A percentile compares a stretch with the other conserved stretches of the same genome.
Conservation (phyloP, 2,329 filamentous ascomycete species). For the Thelonectria blattea region DNA sequence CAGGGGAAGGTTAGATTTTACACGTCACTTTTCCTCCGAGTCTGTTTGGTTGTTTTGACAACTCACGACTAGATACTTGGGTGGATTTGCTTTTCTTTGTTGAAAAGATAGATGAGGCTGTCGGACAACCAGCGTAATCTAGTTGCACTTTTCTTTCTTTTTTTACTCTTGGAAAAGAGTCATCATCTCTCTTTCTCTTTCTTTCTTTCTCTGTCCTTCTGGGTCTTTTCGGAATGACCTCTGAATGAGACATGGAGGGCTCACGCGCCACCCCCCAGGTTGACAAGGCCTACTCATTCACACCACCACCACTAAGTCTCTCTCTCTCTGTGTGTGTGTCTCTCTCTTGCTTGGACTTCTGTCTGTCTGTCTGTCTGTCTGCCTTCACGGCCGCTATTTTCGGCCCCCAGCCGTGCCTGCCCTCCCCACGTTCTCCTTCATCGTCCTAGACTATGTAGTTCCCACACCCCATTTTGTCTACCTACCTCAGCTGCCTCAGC, state of each 20-base stretch:
- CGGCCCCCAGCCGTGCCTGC: conserved; percentile 8
- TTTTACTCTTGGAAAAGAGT: no score
- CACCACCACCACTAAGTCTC: no score
- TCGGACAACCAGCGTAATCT: no score
- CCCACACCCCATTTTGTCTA: neutral
- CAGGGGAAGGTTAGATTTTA: neutral
- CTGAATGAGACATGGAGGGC: conserved; percentile 10
- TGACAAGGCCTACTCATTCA: no score
- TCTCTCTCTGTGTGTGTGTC: no score
- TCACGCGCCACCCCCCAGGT: no score
- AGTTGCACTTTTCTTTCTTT: neutral
- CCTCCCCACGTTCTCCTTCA: conserved; percentile 3
- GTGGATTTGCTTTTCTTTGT: neutral
- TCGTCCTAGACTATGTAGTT: neutral
- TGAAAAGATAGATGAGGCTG: neutral
- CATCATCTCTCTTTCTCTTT: neutral
- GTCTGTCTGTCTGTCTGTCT: no score
- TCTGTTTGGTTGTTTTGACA: no score
- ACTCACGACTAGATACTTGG: no score
- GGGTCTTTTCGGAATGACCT: conserved; percentile 16
- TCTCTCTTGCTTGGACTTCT: no score
- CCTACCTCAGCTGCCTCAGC: conserved; percentile 19
- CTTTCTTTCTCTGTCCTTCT: neutral
- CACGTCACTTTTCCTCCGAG: neutral
- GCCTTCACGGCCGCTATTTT: conserved; percentile 3